Evolutionary conservation across 2,329 filamentous ascomycete species (phyloP).

Genomic region (Monilinia vaccinii-corymbosi): DNA sequence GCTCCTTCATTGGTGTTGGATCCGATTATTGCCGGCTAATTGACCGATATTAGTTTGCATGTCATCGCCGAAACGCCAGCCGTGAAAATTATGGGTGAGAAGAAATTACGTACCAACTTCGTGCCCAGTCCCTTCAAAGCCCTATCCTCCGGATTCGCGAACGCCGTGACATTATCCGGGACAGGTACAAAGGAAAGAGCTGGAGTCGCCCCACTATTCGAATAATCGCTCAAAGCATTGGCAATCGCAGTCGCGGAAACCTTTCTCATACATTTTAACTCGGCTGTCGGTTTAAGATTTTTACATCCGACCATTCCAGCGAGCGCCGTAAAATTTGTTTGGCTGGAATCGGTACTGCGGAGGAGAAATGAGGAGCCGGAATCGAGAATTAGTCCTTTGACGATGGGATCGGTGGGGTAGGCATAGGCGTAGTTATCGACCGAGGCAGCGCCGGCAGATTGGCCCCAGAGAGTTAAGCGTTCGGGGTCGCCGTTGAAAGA

Average conservation of each 20-base stretch:
- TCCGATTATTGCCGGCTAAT: constrained; percentile 24
- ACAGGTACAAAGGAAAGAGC: constrained; percentile 12
- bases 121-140: neutral
- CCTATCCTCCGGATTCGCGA: neutral
- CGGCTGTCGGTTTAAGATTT: constrained; percentile 14
- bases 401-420: constrained; percentile 22
- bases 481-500: constrained; percentile 57
- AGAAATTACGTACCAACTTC: constrained; percentile 14
- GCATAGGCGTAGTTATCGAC: constrained; percentile 25
- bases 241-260: constrained; percentile 15
- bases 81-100: too few relatives aligned
- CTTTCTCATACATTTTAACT: constrained; percentile 24
- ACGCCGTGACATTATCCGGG: neutral
- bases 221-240: constrained; percentile 13
- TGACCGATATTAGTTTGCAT: neutral
- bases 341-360: constrained; percentile 11
- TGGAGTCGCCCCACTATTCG: constrained; percentile 11
- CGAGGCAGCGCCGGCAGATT: constrained; percentile 45
- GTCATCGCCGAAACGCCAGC: neutral
- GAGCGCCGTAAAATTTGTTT: constrained; percentile 22
- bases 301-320: constrained; percentile 23
- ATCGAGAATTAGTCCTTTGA: constrained; percentile 18
- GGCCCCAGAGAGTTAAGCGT: constrained; percentile 58
- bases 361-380: constrained; percentile 14
- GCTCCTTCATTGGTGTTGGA: constrained; percentile 25